phyloP scores from a whole-genome alignment of 2,329 filamentous ascomycete species.

The Scolecobasidium constrictum region DNA sequence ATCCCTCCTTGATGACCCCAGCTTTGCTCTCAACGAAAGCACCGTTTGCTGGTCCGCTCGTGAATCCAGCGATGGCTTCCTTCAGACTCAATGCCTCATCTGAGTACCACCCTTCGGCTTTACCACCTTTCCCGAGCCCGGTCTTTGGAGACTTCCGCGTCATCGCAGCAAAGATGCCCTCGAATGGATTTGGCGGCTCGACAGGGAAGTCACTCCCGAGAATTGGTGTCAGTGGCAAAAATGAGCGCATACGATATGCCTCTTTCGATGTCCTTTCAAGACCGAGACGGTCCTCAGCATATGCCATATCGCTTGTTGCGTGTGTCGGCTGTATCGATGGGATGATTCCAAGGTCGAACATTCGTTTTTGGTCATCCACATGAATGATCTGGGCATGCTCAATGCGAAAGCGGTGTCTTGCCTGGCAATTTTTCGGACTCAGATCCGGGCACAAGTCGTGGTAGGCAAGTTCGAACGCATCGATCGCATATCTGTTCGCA shows the following conservation, averaged over 20 bases:
- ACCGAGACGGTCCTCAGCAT: slow-evolving; percentile 52
- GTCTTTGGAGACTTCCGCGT: slow-evolving; percentile 48
- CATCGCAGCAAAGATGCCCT: slow-evolving; percentile 59
- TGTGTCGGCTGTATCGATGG: slow-evolving; percentile 63
- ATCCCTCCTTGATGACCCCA: slow-evolving; percentile 48
- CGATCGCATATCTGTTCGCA: slow-evolving; percentile 53
- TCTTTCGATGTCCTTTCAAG: slow-evolving; percentile 39
- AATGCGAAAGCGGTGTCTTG: slow-evolving; percentile 50
- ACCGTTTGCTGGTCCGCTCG: slow-evolving; percentile 46
- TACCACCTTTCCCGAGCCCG: slow-evolving; percentile 31
- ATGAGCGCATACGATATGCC: slow-evolving; percentile 56
- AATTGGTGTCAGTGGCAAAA: slow-evolving; percentile 44
- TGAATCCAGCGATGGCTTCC: slow-evolving; percentile 53
- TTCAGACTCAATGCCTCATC: slow-evolving; percentile 48
- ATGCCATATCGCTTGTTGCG: slow-evolving; percentile 60
- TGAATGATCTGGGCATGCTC: slow-evolving; percentile 64
- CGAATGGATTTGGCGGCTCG: slow-evolving; percentile 55
- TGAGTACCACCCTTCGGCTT: slow-evolving; percentile 44
- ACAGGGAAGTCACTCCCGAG: slow-evolving; percentile 64
- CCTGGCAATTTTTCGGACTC: slow-evolving; percentile 37
- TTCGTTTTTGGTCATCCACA: slow-evolving; percentile 50
- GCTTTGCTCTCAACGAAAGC: slow-evolving; percentile 49
- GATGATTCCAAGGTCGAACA: slow-evolving; percentile 49
- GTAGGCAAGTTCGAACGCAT: slow-evolving; percentile 50
- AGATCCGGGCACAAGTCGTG: slow-evolving; percentile 38